Base-by-base conservation (phyloP, 306 rosid genomes). In the Pyrus betulifolia region DNA sequence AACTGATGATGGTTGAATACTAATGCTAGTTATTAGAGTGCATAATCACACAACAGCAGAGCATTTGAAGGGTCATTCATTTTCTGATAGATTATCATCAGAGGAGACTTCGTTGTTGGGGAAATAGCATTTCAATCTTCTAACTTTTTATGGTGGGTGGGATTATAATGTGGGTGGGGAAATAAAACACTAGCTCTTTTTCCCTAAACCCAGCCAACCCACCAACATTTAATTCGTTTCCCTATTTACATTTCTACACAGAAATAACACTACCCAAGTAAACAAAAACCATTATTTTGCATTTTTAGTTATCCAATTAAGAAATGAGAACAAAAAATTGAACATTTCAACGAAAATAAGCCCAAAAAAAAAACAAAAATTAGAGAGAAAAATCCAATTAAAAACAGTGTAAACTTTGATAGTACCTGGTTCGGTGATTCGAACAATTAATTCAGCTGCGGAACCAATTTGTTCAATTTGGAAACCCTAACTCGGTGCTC, bases 401-500 rank as follows among this genome's bases (percentile, higher is more conserved):
- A 64, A 72, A 59, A 45, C 38, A 59, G 10, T 73, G 68, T 59
- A 25, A 40, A 17, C 15, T 61, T 59, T 59, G 40, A 35, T 8
- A 21, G 77, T 61, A 74, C 77, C 77, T 61, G 14, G 19, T 28
- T 10, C 35, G n/a, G 30, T 44, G 33, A 12, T 19, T 21, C n/a
- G 60, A 30, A 12, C 10, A 44, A 44, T 27, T 61, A 5, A 18
- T 38, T 23, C 59, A 18, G 12, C 15, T 1, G 28, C n/a, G 28
- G 42, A 69, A 11, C 27, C 23, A 73, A 59, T 42, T 42, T 25
- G 68, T 25, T 23, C 57, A 40, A 25, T 22, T 3, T 73, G 27
- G 76, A 17, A 72, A 45, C 78, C 78, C 70, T 74, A 74, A 74
- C 5, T 74, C 70, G 46, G 45, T 72, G 51, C 72, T 68, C 70